Base-by-base conservation (phyloP, 2,329 filamentous ascomycete species). In the Scedosporium aurantiacum region DNA sequence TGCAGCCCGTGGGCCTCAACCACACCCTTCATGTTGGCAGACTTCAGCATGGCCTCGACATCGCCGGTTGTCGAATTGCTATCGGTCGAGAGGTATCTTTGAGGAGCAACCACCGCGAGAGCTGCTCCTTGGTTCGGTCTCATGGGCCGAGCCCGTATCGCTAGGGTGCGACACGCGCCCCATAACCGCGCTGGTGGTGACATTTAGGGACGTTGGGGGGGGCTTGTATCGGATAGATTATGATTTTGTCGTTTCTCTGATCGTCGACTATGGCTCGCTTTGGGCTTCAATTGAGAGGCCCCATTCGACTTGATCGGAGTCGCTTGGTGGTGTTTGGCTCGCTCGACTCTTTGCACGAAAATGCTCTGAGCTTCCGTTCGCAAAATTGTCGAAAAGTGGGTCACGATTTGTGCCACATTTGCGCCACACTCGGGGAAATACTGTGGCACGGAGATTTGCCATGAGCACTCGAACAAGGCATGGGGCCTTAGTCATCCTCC, bases 121-220 rank as follows among this genome's bases (percentile, higher is more conserved):
- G 64, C 62, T 12, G 60, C 64, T 40, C 64, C 64, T 56, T 64
- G 65, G 40, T 62, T 63, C 28, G 61, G 63, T 56, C 65, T 62
- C 63, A 70, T 68, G 55, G 74, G 70, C 65, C 72, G 68, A 45
- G 74, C 65, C 60, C 75, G 72, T 56, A 77, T 64, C 43, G 74
- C 71, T 57, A 80, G 70, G 52, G 74, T 70, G 63, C 76, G 73
- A 68, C 75, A 73, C 60, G 72, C 73, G 66, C 71, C 69, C 66
- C 79, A 76, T 47, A 84, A 65, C 64, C 78, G 79, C 66, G 82
- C 71, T 71, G 81, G 76, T 62, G 82, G 78, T 66, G 82, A 77
- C 83, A 86, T 86, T 62, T 63, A 57, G 57, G 25, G 12, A 86
- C 86, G 62, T 63, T 54, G 57, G 37, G 8, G 18, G 25, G 18